Evolutionary conservation across 2,329 filamentous ascomycete genomes (phyloP).

Genomic region (Diplocarpon mali): DNA sequence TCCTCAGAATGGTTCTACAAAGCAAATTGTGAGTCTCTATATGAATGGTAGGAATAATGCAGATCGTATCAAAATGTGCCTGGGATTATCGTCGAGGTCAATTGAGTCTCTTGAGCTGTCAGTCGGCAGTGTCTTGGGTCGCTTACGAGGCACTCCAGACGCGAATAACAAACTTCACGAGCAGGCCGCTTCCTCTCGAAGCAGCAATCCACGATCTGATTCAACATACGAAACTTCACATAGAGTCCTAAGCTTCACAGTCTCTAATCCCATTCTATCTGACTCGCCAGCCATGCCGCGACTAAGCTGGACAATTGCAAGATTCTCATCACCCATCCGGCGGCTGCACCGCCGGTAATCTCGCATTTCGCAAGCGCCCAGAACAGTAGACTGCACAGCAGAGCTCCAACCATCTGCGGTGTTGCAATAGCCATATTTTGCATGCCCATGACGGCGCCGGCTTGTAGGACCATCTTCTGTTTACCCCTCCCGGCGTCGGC

Average conservation of each 20-base stretch:
- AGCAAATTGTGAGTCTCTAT: too few species aligned
- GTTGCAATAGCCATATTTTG: constrained; percentile 13
- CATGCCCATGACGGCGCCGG: constrained; percentile 6
- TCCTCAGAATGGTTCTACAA: too few species aligned
- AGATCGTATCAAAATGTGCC: too few species aligned
- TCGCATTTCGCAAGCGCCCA: background rate
- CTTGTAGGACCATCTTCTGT: background rate
- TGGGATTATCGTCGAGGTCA: too few species aligned
- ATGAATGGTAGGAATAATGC: too few species aligned
- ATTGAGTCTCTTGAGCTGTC: too few species aligned
- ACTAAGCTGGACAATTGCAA: background rate
- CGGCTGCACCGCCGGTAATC: background rate
- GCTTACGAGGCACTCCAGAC: too few species aligned
- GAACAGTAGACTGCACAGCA: constrained; percentile 5
- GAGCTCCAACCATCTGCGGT: constrained; percentile 10
- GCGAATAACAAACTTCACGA: too few species aligned
- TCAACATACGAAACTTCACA: background rate
- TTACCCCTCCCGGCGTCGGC: background rate
- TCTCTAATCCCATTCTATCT: background rate
- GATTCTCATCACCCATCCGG: background rate
- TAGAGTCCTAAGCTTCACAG: background rate
- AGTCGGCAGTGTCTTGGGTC: too few species aligned
- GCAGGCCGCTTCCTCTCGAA: too few species aligned
- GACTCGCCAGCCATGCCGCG: background rate
- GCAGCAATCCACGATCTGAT: too few species aligned